Conservation (phyloP, 2,329 filamentous ascomycete genomes). For the Chaetothyriales sp. region DNA sequence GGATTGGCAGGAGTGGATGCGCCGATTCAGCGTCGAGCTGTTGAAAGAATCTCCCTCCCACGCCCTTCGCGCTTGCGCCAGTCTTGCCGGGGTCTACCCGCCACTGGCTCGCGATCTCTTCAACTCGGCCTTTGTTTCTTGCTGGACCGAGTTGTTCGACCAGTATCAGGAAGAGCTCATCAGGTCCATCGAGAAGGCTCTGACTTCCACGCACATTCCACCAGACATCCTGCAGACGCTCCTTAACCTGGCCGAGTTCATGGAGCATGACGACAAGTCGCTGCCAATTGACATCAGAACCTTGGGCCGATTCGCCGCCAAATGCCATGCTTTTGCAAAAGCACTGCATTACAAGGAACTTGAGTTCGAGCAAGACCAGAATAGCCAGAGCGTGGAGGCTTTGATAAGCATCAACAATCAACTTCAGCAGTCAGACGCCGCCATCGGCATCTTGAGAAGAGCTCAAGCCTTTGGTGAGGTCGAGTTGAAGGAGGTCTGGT, state of each 20-base stretch:
- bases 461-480: conserved; percentile 94
- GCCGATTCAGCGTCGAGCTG: conserved; percentile 87
- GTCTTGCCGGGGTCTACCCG: conserved; percentile 77
- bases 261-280: conserved; percentile 99
- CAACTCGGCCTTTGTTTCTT: conserved; percentile 97
- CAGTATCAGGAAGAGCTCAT: conserved; percentile 96
- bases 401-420: conserved; percentile 99
- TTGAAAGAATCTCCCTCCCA: conserved; percentile 93
- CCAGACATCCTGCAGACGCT: conserved; percentile 89
- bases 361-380: conserved; percentile 95
- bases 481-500: conserved; percentile 94
- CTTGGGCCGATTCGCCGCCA: conserved; percentile 83
- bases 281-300: conserved; percentile 93
- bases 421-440: conserved; percentile 93
- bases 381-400: conserved; percentile 86
- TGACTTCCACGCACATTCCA: conserved; percentile 89
- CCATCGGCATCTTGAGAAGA: conserved; percentile 92
- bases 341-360: conserved; percentile 97
- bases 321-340: conserved; percentile 96
- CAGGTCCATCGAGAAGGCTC: conserved; percentile 83
- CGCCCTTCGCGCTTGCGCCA: conserved; percentile 82
- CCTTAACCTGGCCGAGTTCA: conserved; percentile 94
- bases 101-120: conserved; percentile 88
- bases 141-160: conserved; percentile 95
- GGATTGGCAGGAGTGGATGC: conserved; percentile 98